Percentiles rank a stretch among this genome's conserved stretches.
Evolutionary conservation across 164 flowering plant genomes (phyloP).

Genomic region (Nymphaea colorata): DNA sequence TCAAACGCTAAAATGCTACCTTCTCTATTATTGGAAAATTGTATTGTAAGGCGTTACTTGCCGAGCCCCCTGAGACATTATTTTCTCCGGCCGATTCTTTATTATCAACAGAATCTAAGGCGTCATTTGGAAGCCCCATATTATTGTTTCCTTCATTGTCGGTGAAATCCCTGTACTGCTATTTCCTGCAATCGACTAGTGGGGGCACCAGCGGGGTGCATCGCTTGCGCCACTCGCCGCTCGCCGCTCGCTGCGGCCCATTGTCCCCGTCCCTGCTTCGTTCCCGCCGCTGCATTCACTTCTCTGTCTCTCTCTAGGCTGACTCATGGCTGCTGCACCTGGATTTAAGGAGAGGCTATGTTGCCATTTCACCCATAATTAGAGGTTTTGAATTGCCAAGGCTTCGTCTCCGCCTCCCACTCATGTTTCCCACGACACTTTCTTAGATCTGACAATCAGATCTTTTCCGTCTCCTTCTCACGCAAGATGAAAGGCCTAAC

Average conservation of each 20-base stretch:
- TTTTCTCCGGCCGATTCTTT: not conserved
- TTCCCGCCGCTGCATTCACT: not conserved
- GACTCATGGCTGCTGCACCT: not conserved
- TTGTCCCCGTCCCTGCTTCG: not conserved
- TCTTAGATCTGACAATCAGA: not conserved
- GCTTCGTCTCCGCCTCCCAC: not conserved
- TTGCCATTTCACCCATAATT: not conserved
- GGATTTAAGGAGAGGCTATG: not conserved
- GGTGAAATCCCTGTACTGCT: not conserved
- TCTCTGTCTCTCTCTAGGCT: not conserved
- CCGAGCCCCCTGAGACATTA: not conserved
- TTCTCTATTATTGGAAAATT: no score
- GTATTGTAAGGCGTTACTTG: not conserved
- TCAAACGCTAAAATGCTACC: no score
- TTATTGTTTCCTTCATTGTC: not conserved
- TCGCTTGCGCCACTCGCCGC: not conserved
- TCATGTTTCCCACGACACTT: not conserved
- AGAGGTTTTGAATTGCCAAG: not conserved
- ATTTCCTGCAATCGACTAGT: no score
- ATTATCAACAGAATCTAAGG: not conserved
- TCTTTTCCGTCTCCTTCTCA: not conserved
- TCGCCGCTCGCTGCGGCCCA: not conserved
- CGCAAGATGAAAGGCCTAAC: conserved; percentile 23
- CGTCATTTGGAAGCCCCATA: not conserved
- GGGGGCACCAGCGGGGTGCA: not conserved